These are phyloP conservation scores for Oryza glumipatula DNA, from an alignment of 176 grass and related monocot genomes.

Conservation along the genomic window DNA sequence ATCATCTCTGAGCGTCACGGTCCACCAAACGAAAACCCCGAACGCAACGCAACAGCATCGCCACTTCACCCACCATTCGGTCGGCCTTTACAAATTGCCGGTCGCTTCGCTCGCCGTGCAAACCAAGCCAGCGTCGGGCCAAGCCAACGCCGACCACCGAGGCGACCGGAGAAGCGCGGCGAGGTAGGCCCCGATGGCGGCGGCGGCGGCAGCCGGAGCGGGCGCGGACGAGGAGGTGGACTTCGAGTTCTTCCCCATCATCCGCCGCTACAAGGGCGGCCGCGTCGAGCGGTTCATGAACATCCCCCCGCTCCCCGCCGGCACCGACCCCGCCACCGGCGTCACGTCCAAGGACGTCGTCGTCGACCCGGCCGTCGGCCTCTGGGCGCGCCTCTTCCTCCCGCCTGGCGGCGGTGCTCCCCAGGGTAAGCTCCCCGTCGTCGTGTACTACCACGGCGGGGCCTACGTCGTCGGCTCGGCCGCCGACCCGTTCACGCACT, in stretches of 20 bases:
- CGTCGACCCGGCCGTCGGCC: slow-evolving; percentile 48
- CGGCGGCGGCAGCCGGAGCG: neutral
- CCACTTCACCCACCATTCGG: slow-evolving; percentile 44
- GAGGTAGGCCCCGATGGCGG: neutral
- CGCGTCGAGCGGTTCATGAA: slow-evolving; percentile 57
- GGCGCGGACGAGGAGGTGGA: slow-evolving; percentile 46
- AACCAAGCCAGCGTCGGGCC: neutral
- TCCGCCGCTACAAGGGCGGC: slow-evolving; percentile 72
- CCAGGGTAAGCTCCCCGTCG: slow-evolving; percentile 48
- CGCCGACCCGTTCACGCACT: slow-evolving; percentile 61
- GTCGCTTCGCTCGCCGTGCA: neutral
- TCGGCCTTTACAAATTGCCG: neutral
- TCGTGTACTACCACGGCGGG: slow-evolving; percentile 74
- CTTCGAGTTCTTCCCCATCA: slow-evolving; percentile 55
- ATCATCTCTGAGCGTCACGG: neutral
- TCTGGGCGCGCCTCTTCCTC: slow-evolving; percentile 78
- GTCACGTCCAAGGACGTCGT: slow-evolving; percentile 66
- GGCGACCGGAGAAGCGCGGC: neutral
- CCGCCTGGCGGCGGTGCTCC: slow-evolving; percentile 11
- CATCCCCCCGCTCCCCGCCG: slow-evolving; percentile 44
- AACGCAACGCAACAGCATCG: neutral
- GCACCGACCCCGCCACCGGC: slow-evolving; percentile 52
- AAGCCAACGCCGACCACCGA: neutral
- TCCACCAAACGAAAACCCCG: neutral
- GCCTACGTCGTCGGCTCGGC: slow-evolving; percentile 73